Percentiles rank a stretch among this genome's conserved stretches.
These are phyloP conservation scores for Tagetes erecta DNA, from an alignment of 129 eudicot genomes.

Conservation along the genomic window DNA sequence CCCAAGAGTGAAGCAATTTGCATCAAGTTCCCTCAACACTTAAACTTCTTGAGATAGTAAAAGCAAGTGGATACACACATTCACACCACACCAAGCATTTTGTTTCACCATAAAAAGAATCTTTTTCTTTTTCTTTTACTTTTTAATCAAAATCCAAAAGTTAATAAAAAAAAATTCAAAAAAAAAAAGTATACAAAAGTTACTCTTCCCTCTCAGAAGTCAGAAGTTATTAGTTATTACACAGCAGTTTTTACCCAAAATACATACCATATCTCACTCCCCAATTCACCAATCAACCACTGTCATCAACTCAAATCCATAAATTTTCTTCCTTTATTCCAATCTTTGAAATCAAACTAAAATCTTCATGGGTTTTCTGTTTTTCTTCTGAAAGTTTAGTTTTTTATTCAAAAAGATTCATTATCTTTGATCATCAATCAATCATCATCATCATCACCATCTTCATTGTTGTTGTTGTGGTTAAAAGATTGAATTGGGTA, in stretches of 20 bases:
- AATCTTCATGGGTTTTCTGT: slow-evolving; percentile 29
- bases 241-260: slow-evolving; percentile 39
- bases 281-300: slow-evolving; percentile 36
- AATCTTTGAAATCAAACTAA: slow-evolving; percentile 12
- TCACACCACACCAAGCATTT: slow-evolving; percentile 14
- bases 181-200: slow-evolving; percentile 20
- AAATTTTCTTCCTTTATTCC: slow-evolving; percentile 22
- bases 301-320: slow-evolving; percentile 29
- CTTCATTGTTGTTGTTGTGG: slow-evolving; percentile 40
- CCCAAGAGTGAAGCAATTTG: slow-evolving; percentile 24
- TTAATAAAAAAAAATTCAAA: slow-evolving; percentile 4
- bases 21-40: slow-evolving; percentile 17
- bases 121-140: not conserved
- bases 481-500: slow-evolving; percentile 34
- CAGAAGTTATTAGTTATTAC: slow-evolving; percentile 22
- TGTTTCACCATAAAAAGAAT: slow-evolving; percentile 36
- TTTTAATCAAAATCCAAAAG: too few relatives aligned
- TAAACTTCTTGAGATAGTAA: slow-evolving; percentile 21
- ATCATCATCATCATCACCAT: slow-evolving; percentile 1
- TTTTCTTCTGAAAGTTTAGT: slow-evolving; percentile 14
- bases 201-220: slow-evolving; percentile 28
- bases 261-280: slow-evolving; percentile 23
- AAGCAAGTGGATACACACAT: not conserved
- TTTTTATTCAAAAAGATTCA: slow-evolving; percentile 21
- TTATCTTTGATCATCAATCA: slow-evolving; percentile 9